Conservation (phyloP, 129 eudicot genomes). For the carrot (Daucus carota) region DNA sequence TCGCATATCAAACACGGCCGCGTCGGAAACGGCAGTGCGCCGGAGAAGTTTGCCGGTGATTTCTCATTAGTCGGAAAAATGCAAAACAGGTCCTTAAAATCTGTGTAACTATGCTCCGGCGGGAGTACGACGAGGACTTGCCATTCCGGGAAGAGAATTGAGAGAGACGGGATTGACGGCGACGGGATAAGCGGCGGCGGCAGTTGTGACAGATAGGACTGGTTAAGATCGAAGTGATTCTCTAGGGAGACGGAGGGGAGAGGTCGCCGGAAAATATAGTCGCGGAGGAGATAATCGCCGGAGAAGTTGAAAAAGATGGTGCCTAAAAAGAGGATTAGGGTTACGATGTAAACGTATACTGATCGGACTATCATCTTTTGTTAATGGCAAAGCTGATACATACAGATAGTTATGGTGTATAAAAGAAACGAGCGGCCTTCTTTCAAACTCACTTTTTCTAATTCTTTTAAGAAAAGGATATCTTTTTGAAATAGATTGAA, state of each 20-base stretch:
- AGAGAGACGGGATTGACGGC: conserved; percentile 14
- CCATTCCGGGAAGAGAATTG: conserved; percentile 62
- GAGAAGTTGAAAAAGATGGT: conserved; percentile 35
- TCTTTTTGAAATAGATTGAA: too few species aligned
- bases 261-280: conserved; percentile 5
- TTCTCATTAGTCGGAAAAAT: conserved; percentile 31
- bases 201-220: neutral
- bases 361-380: conserved; percentile 32
- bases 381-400: neutral
- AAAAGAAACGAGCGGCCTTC: neutral
- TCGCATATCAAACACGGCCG: conserved; percentile 43
- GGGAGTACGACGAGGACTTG: conserved; percentile 53
- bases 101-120: conserved; percentile 12
- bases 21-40: conserved; percentile 28
- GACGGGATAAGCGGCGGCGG: neutral
- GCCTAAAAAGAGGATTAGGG: conserved; percentile 27
- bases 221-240: too few species aligned
- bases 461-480: too few species aligned
- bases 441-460: too few species aligned
- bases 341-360: conserved; percentile 29
- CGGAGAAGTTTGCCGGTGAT: conserved; percentile 44
- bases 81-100: conserved; percentile 20
- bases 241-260: conserved; percentile 5
- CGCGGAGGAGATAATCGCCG: conserved; percentile 14
- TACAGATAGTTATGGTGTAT: neutral